Conservation (phyloP, 2,329 filamentous ascomycete species). For the Colletotrichum sp. region DNA sequence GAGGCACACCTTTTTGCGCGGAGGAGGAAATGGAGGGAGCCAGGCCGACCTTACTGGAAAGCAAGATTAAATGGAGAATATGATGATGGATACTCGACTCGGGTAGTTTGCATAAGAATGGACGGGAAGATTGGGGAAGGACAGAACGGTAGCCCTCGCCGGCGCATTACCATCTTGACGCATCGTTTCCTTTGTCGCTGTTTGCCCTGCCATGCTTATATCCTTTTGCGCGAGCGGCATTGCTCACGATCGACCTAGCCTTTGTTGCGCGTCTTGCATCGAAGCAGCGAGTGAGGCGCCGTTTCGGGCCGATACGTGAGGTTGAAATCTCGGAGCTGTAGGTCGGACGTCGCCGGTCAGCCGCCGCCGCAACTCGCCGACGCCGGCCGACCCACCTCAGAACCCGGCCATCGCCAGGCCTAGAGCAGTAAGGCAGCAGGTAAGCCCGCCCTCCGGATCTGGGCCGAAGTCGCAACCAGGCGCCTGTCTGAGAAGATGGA, state of each 20-base stretch:
- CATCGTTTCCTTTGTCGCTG: slow-evolving; percentile 11
- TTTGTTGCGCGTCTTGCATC: background rate
- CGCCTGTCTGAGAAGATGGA: background rate
- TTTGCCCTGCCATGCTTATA: slow-evolving; percentile 11
- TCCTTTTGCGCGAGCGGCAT: slow-evolving; percentile 1
- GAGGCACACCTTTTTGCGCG: slow-evolving; percentile 11
- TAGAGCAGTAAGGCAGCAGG: background rate
- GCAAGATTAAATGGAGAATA: background rate
- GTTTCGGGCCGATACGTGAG: background rate
- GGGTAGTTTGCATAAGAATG: slow-evolving; percentile 22
- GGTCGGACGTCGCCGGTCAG: background rate
- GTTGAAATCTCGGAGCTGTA: background rate
- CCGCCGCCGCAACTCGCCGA: background rate
- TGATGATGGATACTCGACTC: slow-evolving; percentile 18
- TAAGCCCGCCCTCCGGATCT: background rate
- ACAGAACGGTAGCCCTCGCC: slow-evolving; percentile 14
- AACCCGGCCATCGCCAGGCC: background rate
- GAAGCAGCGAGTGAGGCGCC: background rate
- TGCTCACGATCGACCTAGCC: slow-evolving; percentile 7
- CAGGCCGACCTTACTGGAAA: slow-evolving; percentile 1
- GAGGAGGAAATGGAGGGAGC: background rate
- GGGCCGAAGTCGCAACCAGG: background rate
- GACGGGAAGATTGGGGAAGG: slow-evolving; percentile 16
- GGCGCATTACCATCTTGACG: slow-evolving; percentile 20
- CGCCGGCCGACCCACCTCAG: background rate